phyloP scores from a whole-genome alignment of 441 rosid species.

The Adansonia gregorii region DNA sequence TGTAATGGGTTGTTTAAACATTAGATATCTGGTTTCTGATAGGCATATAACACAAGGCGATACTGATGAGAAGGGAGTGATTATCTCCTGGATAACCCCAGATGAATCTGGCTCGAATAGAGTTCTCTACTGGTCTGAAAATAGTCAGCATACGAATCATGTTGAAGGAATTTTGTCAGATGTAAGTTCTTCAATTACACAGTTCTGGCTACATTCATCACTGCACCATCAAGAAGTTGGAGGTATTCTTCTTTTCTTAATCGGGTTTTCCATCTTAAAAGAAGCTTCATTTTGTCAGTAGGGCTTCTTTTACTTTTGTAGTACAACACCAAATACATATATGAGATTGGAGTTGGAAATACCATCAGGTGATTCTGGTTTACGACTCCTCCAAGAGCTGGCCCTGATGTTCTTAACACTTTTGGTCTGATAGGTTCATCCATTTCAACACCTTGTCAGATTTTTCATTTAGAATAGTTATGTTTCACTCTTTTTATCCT shows the following conservation, averaged over 20 bases:
- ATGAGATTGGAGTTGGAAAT: slow-evolving; percentile 59
- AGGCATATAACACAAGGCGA: slow-evolving; percentile 97
- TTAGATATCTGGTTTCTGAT: not conserved
- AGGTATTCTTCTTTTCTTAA: slow-evolving; percentile 38
- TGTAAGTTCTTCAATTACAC: slow-evolving; percentile 64
- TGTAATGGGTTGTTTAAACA: not conserved
- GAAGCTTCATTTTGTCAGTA: not conserved
- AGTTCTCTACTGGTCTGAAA: slow-evolving; percentile 67
- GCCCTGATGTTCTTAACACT: slow-evolving; percentile 82
- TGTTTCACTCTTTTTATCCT: not conserved
- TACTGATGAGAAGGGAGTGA: slow-evolving; percentile 65
- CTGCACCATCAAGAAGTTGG: slow-evolving; percentile 58
- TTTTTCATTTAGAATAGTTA: not conserved
- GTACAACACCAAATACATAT: slow-evolving; percentile 68
- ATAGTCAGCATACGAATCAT: slow-evolving; percentile 36
- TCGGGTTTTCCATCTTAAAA: not conserved
- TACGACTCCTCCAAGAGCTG: slow-evolving; percentile 71
- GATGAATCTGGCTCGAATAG: slow-evolving; percentile 64
- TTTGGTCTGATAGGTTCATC: slow-evolving; percentile 79
- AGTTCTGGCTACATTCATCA: slow-evolving; percentile 85
- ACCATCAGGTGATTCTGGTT: slow-evolving; percentile 67
- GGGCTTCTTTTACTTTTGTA: slow-evolving; percentile 33
- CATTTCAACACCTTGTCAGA: not conserved
- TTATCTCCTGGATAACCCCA: slow-evolving; percentile 84
- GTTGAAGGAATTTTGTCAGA: slow-evolving; percentile 54